A percentile compares a stretch with the other conserved stretches of the same genome.
Evolutionary conservation across 768 basidiomycete genomes (phyloP).

Genomic region (Kwoniella botswanensis): DNA sequence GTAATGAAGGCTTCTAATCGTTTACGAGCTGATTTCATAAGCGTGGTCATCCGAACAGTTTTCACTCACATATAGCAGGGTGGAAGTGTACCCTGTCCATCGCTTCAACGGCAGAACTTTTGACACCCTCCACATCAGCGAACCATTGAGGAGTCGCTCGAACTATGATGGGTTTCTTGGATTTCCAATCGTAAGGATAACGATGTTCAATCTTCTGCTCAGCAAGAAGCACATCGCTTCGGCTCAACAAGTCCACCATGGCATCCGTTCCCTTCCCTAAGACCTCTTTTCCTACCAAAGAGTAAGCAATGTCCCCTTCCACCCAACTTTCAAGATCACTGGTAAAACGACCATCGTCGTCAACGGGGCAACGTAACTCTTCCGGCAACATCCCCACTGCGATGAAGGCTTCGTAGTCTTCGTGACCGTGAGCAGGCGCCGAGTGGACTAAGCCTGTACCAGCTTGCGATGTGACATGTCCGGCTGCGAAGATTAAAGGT

Average conservation of each 20-base stretch:
- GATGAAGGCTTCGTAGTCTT: constrained; percentile 80
- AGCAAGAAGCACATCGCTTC: constrained; percentile 66
- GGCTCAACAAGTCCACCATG: constrained; percentile 68
- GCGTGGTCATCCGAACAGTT: background rate
- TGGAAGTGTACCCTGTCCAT: constrained; percentile 74
- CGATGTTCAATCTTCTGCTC: constrained; percentile 77
- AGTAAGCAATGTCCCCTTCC: constrained; percentile 61
- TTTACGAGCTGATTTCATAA: constrained; percentile 68
- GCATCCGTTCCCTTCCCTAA: constrained; percentile 72
- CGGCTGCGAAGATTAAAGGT: constrained; percentile 68
- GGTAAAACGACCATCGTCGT: constrained; percentile 74
- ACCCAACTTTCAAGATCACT: constrained; percentile 66
- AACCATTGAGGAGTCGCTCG: constrained; percentile 98
- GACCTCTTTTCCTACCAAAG: constrained; percentile 73
- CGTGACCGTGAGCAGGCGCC: constrained; percentile 90
- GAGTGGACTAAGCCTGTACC: constrained; percentile 96
- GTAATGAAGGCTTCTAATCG: constrained; percentile 85
- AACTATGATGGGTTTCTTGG: constrained; percentile 86
- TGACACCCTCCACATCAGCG: constrained; percentile 84
- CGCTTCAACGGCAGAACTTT: constrained; percentile 72
- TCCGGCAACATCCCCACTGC: constrained; percentile 49
- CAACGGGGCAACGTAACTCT: constrained; percentile 78
- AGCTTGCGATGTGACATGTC: constrained; percentile 81
- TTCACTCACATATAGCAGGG: constrained; percentile 71
- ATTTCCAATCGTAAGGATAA: constrained; percentile 98